Evolutionary conservation across 345 rosid genomes (phyloP).

Genomic region (Hibiscus trionum): DNA sequence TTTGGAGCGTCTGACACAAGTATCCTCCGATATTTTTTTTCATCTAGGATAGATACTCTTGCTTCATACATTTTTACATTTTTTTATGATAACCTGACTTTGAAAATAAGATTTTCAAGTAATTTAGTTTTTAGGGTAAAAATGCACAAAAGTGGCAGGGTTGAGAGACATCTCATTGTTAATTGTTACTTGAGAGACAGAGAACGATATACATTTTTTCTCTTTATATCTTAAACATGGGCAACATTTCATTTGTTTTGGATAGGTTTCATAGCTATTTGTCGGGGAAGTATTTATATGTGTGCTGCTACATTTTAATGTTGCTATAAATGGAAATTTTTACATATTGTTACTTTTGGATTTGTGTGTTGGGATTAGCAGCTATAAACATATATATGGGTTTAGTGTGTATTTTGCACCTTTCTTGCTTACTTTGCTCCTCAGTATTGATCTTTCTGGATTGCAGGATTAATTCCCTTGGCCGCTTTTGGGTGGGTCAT

Average conservation of each 20-base stretch:
- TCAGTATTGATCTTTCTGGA: conserved; percentile 11
- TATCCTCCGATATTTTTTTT: background rate
- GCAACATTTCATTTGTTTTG: background rate
- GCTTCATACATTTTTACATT: background rate
- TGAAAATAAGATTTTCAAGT: background rate
- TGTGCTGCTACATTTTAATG: background rate
- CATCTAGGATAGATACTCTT: background rate
- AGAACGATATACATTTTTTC: background rate
- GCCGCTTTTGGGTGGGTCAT: conserved; percentile 95
- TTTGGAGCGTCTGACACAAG: background rate
- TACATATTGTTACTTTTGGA: background rate
- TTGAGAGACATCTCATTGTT: too few relatives aligned
- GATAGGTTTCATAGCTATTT: background rate
- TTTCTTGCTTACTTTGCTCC: background rate
- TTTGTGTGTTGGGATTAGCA: background rate
- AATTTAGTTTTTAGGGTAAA: background rate
- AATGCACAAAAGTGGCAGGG: background rate
- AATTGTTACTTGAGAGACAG: background rate
- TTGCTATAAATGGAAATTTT: background rate
- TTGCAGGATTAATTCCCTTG: conserved; percentile 62
- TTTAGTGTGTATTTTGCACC: background rate
- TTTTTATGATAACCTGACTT: background rate
- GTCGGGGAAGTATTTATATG: background rate
- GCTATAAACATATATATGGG: background rate
- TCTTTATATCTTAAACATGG: background rate